Percentiles rank a stretch among this genome's conserved stretches.
Conservation (phyloP, 2,329 filamentous ascomycete genomes). For the Helotiales sp. region DNA sequence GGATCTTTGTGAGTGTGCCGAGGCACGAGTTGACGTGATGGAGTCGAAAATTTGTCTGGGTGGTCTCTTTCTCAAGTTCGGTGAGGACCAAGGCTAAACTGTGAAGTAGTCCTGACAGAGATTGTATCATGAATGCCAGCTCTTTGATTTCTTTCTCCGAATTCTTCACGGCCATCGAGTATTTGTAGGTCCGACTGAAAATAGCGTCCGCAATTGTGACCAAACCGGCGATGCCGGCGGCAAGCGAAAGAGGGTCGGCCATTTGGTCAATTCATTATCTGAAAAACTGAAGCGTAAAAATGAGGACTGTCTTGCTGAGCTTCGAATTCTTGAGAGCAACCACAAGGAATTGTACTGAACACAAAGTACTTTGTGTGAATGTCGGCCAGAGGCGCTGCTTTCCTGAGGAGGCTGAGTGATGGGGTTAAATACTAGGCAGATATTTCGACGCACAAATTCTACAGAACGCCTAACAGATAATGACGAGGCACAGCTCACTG, state of each 20-base stretch:
- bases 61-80: conserved; percentile 2
- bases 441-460: no score
- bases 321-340: no score
- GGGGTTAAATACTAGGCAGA: no score
- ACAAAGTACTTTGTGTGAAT: no score
- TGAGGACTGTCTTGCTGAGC: no score
- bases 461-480: no score
- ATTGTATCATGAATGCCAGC: neutral
- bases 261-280: no score
- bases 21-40: conserved; percentile 19
- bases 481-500: no score
- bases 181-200: conserved; percentile 5
- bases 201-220: conserved; percentile 10
- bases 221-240: conserved; percentile 13
- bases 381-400: no score
- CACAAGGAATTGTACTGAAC: no score
- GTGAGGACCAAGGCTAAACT: conserved; percentile 1
- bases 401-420: no score
- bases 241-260: conserved; percentile 5
- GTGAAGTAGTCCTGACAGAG: conserved; percentile 12
- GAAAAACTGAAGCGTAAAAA: no score
- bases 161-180: conserved; percentile 8
- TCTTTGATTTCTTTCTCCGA: conserved; percentile 7
- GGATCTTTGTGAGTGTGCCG: conserved; percentile 12
- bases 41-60: conserved; percentile 4